These are phyloP conservation scores for Blastocladiella emersonii DNA, from an alignment of 371 early-diverging fungal genomes.

Conservation along the genomic window DNA sequence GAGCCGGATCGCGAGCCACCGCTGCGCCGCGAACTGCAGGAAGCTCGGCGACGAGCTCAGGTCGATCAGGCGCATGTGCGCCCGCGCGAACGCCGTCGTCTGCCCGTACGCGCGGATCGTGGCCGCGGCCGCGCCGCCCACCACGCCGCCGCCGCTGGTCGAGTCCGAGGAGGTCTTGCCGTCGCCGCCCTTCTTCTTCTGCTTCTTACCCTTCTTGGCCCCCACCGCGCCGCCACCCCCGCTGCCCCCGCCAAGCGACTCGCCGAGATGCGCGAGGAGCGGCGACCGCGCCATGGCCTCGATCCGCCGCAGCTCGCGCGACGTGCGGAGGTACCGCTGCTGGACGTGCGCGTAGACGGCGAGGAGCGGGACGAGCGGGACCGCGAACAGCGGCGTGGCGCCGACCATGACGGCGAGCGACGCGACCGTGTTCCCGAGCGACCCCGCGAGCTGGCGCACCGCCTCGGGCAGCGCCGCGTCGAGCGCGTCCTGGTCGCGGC, in stretches of 20 bases:
- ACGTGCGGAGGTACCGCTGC: slow-evolving; percentile 47
- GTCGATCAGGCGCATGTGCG: not conserved
- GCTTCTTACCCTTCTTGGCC: no score
- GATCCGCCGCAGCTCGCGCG: slow-evolving; percentile 63
- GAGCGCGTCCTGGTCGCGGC: slow-evolving; percentile 65
- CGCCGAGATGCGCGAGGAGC: slow-evolving; percentile 61
- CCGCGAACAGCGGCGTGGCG: slow-evolving; percentile 44
- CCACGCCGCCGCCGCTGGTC: no score
- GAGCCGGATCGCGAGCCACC: slow-evolving; percentile 79
- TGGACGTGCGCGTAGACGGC: slow-evolving; percentile 50
- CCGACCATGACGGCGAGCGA: slow-evolving; percentile 45
- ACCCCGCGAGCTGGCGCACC: slow-evolving; percentile 43
- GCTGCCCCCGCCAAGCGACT: slow-evolving; percentile 31
- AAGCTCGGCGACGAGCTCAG: not conserved
- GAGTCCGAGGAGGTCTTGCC: no score
- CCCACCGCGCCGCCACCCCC: no score
- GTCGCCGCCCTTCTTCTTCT: no score
- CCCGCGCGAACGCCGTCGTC: no score
- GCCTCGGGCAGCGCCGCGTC: slow-evolving; percentile 55
- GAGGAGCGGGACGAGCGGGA: slow-evolving; percentile 36
- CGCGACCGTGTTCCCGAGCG: slow-evolving; percentile 34
- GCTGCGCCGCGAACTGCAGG: not conserved
- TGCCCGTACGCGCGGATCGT: slow-evolving; percentile 64
- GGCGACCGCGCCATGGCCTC: slow-evolving; percentile 65
- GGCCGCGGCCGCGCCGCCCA: slow-evolving; percentile 49